Evolutionary conservation across 176 grass and related monocot genomes (phyloP), one percentile per base, ranked within the genome.

Genomic region (Rhynchospora tenuis): DNA sequence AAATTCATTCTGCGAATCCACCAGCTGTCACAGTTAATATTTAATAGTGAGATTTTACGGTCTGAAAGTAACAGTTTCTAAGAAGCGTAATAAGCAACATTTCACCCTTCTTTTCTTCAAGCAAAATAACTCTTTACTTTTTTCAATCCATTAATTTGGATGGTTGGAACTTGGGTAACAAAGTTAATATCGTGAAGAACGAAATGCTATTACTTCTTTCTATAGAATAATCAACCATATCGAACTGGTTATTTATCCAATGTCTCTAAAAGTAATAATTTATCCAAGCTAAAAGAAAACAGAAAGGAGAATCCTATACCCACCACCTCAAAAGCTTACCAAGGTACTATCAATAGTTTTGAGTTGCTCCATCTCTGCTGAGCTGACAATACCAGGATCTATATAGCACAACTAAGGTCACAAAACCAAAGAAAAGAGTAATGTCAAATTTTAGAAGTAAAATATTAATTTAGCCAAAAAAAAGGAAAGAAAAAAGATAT

Each of bases 401-500:
- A 93, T 85, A 81, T 91, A 95, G 82, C 92, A 98, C 55, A 98
- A 80, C 95, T 98, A 81, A 48, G 73, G 85, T 79, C 80, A 75
- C 28, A 58, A 23, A 51, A 72, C 26, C 47, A 87, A 11, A 13
- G 11, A 64, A 83, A 64, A 12, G 3, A 61, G 59, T 81, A 60
- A 70, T 55, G 47, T 54, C 24, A 54, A 45, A 75, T 54, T 28
- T 9, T 54, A 29, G 5, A 75, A 27, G 11, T 52, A 4, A 50
- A 4, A 22, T 8, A 17, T 54, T 75, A 17, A 16, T 28, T 27
- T 27, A n/a, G n/a, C n/a, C 16, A 63, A 10, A 64, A 85, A 23
- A 20, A 11, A 61, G 51, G 27, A 72, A 52, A 79, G 54, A 54
- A 58, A 42, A 54, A 48, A 72, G n/a, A 83, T 44, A 47, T 8